A percentile compares a stretch with the other conserved stretches of the same genome.
Evolutionary conservation across 768 basidiomycete species (phyloP).

Genomic region (Boletus coccyginus): DNA sequence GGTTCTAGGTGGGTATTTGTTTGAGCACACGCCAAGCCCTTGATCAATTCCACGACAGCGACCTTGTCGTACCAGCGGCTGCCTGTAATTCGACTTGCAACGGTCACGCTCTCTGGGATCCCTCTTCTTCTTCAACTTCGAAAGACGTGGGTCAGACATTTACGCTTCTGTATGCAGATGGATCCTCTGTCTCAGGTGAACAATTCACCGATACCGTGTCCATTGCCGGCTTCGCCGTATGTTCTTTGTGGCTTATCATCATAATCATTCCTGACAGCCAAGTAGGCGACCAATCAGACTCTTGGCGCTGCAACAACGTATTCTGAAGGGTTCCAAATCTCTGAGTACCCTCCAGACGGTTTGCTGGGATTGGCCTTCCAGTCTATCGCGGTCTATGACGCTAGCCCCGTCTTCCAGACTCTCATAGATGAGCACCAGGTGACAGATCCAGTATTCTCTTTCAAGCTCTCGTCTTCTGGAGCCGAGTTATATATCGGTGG

Average conservation of each 20-base stretch:
- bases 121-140: constrained; percentile 26
- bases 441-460: constrained; percentile 18
- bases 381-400: constrained; percentile 15
- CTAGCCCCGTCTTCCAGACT: too few species aligned
- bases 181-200: constrained; percentile 29
- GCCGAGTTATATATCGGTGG: constrained; percentile 41
- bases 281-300: constrained; percentile 10
- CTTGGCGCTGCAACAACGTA: constrained; percentile 10
- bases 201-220: constrained; percentile 35
- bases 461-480: constrained; percentile 18
- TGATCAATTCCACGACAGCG: constrained; percentile 5
- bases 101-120: constrained; percentile 26
- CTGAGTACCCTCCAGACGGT: constrained; percentile 12
- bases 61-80: constrained; percentile 11
- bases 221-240: constrained; percentile 3
- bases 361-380: constrained; percentile 32
- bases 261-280: not conserved
- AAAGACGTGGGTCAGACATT: constrained; percentile 21
- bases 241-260: not conserved
- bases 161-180: constrained; percentile 36
- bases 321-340: not conserved
- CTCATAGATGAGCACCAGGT: too few species aligned
- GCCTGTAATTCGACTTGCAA: constrained; percentile 20
- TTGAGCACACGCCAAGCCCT: not conserved
- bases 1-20: constrained; percentile 17